Evolutionary conservation across 2,329 filamentous ascomycete genomes (phyloP), one percentile per base, ranked within the genome.

Genomic region (Colletotrichum sp.): DNA sequence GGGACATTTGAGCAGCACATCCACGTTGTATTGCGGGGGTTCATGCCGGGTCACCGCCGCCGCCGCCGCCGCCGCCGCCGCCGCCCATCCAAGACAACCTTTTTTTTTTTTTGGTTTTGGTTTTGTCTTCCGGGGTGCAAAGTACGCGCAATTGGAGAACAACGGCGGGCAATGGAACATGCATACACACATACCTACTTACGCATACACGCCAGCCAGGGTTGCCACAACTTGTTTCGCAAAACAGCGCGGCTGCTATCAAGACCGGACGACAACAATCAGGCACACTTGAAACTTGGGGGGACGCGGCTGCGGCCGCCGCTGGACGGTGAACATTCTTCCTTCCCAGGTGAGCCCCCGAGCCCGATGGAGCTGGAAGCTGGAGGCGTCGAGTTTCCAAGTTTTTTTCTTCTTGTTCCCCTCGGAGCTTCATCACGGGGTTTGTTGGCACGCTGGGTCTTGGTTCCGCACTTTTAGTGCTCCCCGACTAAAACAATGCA

Each of bases 241-340:
- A 43, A 22, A 15, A 16, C 61, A 27, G 62, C 25, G 62, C 62
- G 62, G 62, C 36, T 65, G 69, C 48, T 15, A 16, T 27, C 43
- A 70, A 52, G n/a, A 30, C 34, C 34, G 34, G 30, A 55, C 68
- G 28, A 71, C 52, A 52, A 60, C 36, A 71, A 62, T 58, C 39
- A 72, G 69, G 62, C 69, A 55, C 25, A 62, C 36, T 72, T 72
- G 69, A 67, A 71, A 67, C 72, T 62, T 36, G 55, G 39, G 62
- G 18, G 39, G 39, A 67, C 56, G 62, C 56, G 39, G 55, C 56
- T 62, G 18, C 56, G 32, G 39, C 52, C 18, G 39, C 39, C 36
- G 36, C 16, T 43, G 18, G 39, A 43, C 39, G 39, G 39, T 43
- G 27, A 55, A 62, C 43, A 55, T 61, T 27, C 67, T 8, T 8